Conservation (phyloP, 2,329 filamentous ascomycete species). For the Hyphodiscus sp. region DNA sequence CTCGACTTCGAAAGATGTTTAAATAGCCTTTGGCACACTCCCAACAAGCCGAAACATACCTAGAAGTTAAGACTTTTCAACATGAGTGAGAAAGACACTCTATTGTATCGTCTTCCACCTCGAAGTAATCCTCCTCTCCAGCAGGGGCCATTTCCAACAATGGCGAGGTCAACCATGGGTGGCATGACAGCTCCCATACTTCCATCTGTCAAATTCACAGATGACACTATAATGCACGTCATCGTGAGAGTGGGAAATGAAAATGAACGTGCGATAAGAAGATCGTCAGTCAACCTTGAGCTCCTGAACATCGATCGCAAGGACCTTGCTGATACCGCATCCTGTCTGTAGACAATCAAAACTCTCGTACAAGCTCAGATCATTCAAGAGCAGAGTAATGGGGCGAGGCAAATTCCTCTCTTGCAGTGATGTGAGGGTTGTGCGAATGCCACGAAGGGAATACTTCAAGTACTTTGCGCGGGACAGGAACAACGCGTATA, state of each 20-base stretch:
- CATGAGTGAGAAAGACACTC: not conserved
- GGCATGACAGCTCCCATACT: not conserved
- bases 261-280: not conserved
- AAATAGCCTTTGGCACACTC: not conserved
- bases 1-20: not conserved
- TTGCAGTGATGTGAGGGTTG: not conserved
- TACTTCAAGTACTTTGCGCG: constrained; percentile 12
- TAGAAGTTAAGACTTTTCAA: not conserved
- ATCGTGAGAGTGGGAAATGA: not conserved
- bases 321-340: not conserved
- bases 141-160: not conserved
- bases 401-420: not conserved
- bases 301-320: not conserved
- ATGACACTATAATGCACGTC: constrained; percentile 2
- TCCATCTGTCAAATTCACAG: not conserved
- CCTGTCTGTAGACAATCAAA: not conserved
- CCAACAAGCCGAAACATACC: not conserved
- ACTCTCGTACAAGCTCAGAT: not conserved
- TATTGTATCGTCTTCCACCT: not conserved
- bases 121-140: not conserved
- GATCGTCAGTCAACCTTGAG: not conserved
- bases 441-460: constrained; percentile 9
- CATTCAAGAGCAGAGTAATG: not conserved
- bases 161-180: not conserved
- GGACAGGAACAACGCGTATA: constrained; percentile 3